Base-by-base conservation (phyloP, 257 asterid genomes). In the Vinca minor region DNA sequence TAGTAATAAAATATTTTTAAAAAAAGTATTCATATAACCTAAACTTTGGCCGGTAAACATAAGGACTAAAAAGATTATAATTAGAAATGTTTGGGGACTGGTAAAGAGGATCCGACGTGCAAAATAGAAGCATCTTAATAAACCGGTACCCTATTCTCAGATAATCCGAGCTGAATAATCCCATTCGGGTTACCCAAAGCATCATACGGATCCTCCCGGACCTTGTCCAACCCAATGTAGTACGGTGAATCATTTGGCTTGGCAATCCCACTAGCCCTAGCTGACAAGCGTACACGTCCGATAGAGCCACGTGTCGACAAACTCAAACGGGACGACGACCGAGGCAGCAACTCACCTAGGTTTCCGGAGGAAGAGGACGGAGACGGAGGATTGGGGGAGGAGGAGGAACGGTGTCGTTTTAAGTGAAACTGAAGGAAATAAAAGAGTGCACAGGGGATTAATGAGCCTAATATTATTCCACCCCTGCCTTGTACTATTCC, bases 401-500 rank as follows among this genome's bases (percentile, higher is more conserved):
- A 25, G 3, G 86, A 66, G 6, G 95, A 70, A 67, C 98, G 98
- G 81, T 72, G 82, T 29, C 96, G 87, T 80, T 89, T 92, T 15
- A 77, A 82, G 85, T 92, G 81, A 46, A 86, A 84, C 49, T 89
- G 96, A 17, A 92, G 87, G 75, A 92, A 92, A 71, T 92, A 92
- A 75, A 81, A 84, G 26, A 88, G 64, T 4, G 96, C 88, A 70
- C 98, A 92, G 4, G 98, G 98, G 64, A 92, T 92, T 29, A 92
- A 74, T 14, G 98, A 87, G 20, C 98, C 98, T 39, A 92, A 82
- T 66, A 92, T 74, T 14, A 92, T 64, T 13, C 98, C 96, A 4
- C 95, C 95, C 77, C 88, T 67, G 62, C 96, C 98, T 72, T 92
- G 98, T 13, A 92, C 96, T 26, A 91, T 83, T 14, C 98, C 98